Evolutionary conservation across 768 basidiomycete genomes (phyloP).

Genomic region (Hypsizygus marmoreus): DNA sequence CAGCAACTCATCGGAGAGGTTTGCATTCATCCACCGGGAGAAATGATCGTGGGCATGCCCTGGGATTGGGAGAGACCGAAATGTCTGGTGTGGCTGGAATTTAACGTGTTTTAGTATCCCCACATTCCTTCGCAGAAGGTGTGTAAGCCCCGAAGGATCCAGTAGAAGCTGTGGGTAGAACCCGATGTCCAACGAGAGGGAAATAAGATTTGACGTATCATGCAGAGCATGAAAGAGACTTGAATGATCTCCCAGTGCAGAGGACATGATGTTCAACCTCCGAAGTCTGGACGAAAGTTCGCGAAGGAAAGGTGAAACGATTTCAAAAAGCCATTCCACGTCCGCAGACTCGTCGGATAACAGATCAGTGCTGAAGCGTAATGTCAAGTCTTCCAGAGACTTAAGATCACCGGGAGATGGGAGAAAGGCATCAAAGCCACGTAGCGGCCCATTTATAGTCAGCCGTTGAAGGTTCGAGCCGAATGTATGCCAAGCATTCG

Average conservation of each 20-base stretch:
- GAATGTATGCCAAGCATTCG: slow-evolving; percentile 10
- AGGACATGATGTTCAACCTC: slow-evolving; percentile 12
- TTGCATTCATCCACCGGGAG: slow-evolving; percentile 11
- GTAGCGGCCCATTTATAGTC: slow-evolving; percentile 13
- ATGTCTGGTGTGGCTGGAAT: slow-evolving; percentile 14
- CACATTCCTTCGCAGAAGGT: slow-evolving; percentile 7
- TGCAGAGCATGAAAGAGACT: slow-evolving; percentile 10
- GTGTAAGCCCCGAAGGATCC: slow-evolving; percentile 9
- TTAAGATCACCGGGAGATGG: slow-evolving; percentile 3
- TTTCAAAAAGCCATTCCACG: background rate
- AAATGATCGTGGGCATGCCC: slow-evolving; percentile 11
- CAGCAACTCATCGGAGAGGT: background rate
- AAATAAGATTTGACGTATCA: slow-evolving; percentile 5
- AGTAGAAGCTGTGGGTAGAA: slow-evolving; percentile 15
- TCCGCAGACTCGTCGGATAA: slow-evolving; percentile 6
- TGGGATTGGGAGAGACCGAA: slow-evolving; percentile 11
- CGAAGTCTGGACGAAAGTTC: slow-evolving; percentile 1
- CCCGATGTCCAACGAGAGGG: slow-evolving; percentile 13
- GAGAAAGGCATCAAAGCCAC: slow-evolving; percentile 9
- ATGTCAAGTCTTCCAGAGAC: slow-evolving; percentile 7
- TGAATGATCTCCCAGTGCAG: slow-evolving; percentile 14
- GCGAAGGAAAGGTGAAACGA: slow-evolving; percentile 7
- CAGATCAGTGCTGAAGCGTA: slow-evolving; percentile 14
- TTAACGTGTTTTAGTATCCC: slow-evolving; percentile 12
- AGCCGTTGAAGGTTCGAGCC: slow-evolving; percentile 11